These are phyloP conservation scores for Dictyophora rubrovolvata DNA, from an alignment of 768 basidiomycete genomes.

Conservation along the genomic window DNA sequence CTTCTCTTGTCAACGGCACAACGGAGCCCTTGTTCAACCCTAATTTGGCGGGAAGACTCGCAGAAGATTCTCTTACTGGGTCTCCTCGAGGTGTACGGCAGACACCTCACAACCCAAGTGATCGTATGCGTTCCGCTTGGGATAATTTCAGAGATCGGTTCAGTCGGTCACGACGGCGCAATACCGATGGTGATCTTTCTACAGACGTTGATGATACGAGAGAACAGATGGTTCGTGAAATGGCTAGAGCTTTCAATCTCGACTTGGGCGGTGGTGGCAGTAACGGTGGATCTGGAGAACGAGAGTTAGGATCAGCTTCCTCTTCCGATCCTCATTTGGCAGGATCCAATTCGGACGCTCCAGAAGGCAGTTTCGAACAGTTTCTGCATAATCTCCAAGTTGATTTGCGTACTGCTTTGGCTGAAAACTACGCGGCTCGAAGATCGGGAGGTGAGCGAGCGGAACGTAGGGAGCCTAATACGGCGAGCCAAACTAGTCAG, in stretches of 20 bases:
- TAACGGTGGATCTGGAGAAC: neutral
- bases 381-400: constrained; percentile 71
- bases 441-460: constrained; percentile 2
- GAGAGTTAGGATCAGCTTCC: neutral
- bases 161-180: neutral
- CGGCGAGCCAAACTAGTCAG: neutral
- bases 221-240: constrained; percentile 67
- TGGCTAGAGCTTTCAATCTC: constrained; percentile 71
- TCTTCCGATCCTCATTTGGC: neutral
- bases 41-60: constrained; percentile 28
- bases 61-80: constrained; percentile 4
- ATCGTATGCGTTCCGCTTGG: constrained; percentile 5
- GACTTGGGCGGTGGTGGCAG: constrained; percentile 33
- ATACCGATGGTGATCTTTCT: neutral
- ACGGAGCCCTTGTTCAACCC: constrained; percentile 55
- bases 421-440: constrained; percentile 24
- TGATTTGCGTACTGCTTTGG: constrained; percentile 57
- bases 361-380: constrained; percentile 46
- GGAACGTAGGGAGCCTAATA: neutral
- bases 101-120: neutral
- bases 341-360: neutral
- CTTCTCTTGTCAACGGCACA: constrained; percentile 68
- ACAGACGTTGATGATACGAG: constrained; percentile 35
- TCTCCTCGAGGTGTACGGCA: neutral
- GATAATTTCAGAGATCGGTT: constrained; percentile 9